Conservation (phyloP, 2,329 filamentous ascomycete genomes). For the Colletotrichum costaricense region DNA sequence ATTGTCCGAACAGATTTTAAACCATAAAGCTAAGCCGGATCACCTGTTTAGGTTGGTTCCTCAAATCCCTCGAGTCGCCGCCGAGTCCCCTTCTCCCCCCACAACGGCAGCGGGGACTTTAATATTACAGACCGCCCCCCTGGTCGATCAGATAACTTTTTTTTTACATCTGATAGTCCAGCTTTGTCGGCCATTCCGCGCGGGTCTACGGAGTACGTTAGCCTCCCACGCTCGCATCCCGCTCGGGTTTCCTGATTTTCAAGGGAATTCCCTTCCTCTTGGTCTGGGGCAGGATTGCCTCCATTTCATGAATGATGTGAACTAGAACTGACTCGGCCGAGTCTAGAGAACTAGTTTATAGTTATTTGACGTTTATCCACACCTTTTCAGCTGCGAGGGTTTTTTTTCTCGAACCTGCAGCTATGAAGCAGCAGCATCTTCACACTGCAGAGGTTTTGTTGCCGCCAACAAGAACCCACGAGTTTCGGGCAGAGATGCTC, state of each 20-base stretch:
- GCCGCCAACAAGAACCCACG: slow-evolving; percentile 10
- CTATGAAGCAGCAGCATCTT: no score
- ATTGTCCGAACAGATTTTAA: not conserved
- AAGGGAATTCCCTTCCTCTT: not conserved
- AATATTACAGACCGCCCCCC: slow-evolving; percentile 4
- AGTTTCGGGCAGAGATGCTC: slow-evolving; percentile 17
- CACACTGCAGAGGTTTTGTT: not conserved
- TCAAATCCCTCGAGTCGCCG: not conserved
- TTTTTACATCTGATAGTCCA: slow-evolving; percentile 24
- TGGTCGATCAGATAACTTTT: slow-evolving; percentile 30
- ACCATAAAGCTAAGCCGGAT: not conserved
- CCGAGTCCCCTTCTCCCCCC: not conserved
- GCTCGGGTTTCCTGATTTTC: not conserved
- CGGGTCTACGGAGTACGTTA: not conserved
- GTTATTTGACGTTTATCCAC: not conserved
- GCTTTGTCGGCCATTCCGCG: slow-evolving; percentile 7
- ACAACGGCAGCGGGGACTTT: slow-evolving; percentile 15
- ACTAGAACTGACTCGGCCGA: not conserved
- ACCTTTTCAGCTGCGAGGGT: not conserved
- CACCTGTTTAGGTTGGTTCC: not conserved
- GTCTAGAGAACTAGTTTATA: not conserved
- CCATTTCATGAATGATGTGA: not conserved
- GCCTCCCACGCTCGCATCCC: not conserved
- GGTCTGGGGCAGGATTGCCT: not conserved
- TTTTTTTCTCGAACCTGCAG: not conserved